phyloP scores from a whole-genome alignment of 352 stramenopile genomes.

The Phytophthora cactorum region DNA sequence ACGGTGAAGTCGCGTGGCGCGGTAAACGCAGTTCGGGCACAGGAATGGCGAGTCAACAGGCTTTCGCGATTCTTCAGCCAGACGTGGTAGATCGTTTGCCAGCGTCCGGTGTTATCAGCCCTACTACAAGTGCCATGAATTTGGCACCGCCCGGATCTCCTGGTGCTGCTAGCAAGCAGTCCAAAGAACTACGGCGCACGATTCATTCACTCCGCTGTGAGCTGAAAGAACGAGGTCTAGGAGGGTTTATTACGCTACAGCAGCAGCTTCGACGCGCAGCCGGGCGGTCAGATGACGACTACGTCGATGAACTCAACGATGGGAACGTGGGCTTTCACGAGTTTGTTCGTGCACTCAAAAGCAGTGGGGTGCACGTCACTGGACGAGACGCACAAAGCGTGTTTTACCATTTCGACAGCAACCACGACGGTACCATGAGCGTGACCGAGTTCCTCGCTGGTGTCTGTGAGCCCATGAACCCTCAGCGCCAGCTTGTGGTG shows the following conservation, averaged over 20 bases:
- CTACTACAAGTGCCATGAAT: conserved; percentile 14
- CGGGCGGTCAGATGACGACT: conserved; percentile 25
- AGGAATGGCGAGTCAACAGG: conserved; percentile 59
- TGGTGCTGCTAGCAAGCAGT: conserved; percentile 41
- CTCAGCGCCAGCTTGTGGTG: conserved; percentile 77
- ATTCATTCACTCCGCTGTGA: conserved; percentile 54
- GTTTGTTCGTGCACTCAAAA: conserved; percentile 77
- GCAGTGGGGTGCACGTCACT: conserved; percentile 58
- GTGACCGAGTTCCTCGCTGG: conserved; percentile 87
- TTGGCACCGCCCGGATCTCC: conserved; percentile 19
- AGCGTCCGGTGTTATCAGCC: conserved; percentile 5
- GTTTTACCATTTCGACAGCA: conserved; percentile 88
- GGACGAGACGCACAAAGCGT: conserved; percentile 61
- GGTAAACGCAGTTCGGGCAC: conserved; percentile 30
- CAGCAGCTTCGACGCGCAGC: conserved; percentile 74
- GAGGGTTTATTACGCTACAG: conserved; percentile 79
- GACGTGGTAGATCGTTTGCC: conserved; percentile 53
- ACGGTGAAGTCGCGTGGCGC: conserved; percentile 16
- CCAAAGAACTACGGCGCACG: conserved; percentile 68
- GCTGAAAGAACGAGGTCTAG: conserved; percentile 69
- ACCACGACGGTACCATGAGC: conserved; percentile 84
- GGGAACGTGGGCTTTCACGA: conserved; percentile 71
- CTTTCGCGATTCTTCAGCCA: conserved; percentile 68
- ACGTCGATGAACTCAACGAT: conserved; percentile 70
- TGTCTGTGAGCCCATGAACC: conserved; percentile 84